Conservation (phyloP, 2,329 filamentous ascomycete genomes). For the Ophiosphaerella herpotricha region DNA sequence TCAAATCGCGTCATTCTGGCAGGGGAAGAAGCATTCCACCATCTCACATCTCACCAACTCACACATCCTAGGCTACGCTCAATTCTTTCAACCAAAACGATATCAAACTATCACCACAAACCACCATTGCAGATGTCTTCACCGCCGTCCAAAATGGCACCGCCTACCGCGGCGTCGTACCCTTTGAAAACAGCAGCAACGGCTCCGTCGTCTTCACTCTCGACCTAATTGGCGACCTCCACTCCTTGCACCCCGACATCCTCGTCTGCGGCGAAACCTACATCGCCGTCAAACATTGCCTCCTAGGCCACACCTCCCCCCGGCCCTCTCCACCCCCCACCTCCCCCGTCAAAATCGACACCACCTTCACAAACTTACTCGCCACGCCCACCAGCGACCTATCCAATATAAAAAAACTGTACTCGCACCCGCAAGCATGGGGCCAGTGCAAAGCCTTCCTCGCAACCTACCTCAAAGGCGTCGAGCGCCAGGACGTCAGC, state of each 20-base stretch:
- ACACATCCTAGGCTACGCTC: constrained; percentile 56
- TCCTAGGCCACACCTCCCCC: constrained; percentile 62
- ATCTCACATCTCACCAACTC: neutral
- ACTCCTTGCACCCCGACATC: constrained; percentile 67
- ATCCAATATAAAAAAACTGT: constrained; percentile 72
- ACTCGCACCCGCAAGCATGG: constrained; percentile 95
- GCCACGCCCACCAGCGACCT: constrained; percentile 46
- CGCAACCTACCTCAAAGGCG: constrained; percentile 67
- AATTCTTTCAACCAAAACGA: constrained; percentile 52
- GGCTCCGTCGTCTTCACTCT: constrained; percentile 89
- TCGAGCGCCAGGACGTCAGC: constrained; percentile 81
- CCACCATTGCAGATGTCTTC: constrained; percentile 72
- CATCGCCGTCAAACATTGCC: constrained; percentile 84
- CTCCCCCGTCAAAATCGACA: neutral
- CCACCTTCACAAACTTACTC: constrained; percentile 1
- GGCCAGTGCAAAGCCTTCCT: constrained; percentile 86
- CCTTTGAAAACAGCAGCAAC: constrained; percentile 95
- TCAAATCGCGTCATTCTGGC: neutral
- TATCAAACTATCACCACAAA: constrained; percentile 46
- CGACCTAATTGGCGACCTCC: constrained; percentile 81
- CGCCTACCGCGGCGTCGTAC: constrained; percentile 77
- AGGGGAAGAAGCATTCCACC: neutral
- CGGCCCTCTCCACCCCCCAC: neutral
- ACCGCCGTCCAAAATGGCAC: constrained; percentile 70
- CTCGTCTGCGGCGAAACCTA: constrained; percentile 83